Base-by-base conservation (phyloP, 1,139 yeast genomes). In the Candida tunisiensis region DNA sequence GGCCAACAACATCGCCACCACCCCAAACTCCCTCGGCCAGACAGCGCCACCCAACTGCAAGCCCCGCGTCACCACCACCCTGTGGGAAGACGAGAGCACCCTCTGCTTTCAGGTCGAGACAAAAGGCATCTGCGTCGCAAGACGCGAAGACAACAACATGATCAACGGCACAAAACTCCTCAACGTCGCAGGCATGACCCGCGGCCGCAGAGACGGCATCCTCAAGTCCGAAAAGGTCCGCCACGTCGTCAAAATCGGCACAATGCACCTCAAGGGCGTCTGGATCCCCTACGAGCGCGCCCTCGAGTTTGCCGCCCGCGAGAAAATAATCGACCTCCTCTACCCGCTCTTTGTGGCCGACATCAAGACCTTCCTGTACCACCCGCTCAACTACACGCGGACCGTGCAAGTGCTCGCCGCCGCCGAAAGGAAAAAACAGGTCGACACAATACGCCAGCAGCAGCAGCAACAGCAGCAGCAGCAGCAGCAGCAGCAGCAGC, bases 11-110 rank as follows among this genome's bases (percentile, higher is more conserved):
- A 45, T 48, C 18, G 34, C 30, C 8, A 40, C 38, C 3, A 29
- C 40, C 3, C 38, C 41, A 2, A 40, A 38, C 19, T 38, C 45
- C 3, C 40, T 40, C 0, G 55, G 45, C 5, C 44, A 41, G 25
- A 25, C 28, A 3, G 35, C 36, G 5, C 33, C 36, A 3, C 59
- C 60, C 9, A 69, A 65, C 8, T 47, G 73, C 34, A 62, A 79
- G 32, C 93, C 93, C n/a, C 58, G 85, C 34, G 83, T 82, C 29
- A 79, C 93, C 25, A 82, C 95, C 5, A 79, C 93, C 3, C 69
- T 80, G 68, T 85, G 96, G 96, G 94, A 83, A 48, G 94, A 83
- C 43, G 95, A 85, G 44, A 75, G 79, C 38, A 85, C 95, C 0
- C 51, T 85, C 25, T 85, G 96, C 49, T 80, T 83, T 34, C 68